Percentiles rank a stretch among this genome's conserved stretches.
Conservation (phyloP, 163 green algal species). For the Scenedesmus sp. region DNA sequence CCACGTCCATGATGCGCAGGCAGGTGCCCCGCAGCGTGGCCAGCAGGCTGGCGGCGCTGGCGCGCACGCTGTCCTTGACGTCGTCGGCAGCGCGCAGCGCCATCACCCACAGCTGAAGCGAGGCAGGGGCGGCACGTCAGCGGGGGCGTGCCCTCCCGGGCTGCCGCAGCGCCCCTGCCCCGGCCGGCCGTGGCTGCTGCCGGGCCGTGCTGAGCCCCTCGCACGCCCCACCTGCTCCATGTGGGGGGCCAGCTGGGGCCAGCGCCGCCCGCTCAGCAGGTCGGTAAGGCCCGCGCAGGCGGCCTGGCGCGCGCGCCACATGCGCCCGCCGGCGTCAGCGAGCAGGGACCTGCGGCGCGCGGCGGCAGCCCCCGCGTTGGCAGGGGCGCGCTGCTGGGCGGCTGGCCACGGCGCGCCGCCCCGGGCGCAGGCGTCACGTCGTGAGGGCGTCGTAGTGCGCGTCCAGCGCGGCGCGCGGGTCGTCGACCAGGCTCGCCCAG, state of each 20-base stretch:
- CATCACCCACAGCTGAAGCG: slow-evolving; percentile 74
- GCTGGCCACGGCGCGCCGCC: too few species aligned
- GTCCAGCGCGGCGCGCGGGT: slow-evolving; percentile 65
- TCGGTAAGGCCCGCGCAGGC: slow-evolving; percentile 73
- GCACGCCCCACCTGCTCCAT: slow-evolving; percentile 51
- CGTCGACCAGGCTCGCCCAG: slow-evolving; percentile 76
- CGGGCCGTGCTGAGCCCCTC: too few species aligned
- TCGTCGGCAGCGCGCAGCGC: slow-evolving; percentile 85
- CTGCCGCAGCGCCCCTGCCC: background rate
- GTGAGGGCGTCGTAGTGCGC: slow-evolving; percentile 77
- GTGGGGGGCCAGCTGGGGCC: slow-evolving; percentile 69
- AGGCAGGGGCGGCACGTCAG: background rate
- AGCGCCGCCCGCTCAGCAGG: slow-evolving; percentile 73
- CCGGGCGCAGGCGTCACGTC: slow-evolving; percentile 15
- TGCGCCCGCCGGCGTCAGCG: slow-evolving; percentile 69
- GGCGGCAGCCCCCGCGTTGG: background rate
- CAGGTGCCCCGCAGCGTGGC: slow-evolving; percentile 70
- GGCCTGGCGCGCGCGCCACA: slow-evolving; percentile 90
- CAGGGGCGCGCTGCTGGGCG: background rate
- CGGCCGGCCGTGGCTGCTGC: background rate
- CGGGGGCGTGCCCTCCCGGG: background rate
- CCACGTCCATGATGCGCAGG: slow-evolving; percentile 72
- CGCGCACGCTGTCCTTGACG: slow-evolving; percentile 92
- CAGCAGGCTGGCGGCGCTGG: slow-evolving; percentile 52
- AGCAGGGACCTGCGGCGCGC: slow-evolving; percentile 16